Conservation (phyloP, 2,329 filamentous ascomycete genomes). For the Nemania sp. region DNA sequence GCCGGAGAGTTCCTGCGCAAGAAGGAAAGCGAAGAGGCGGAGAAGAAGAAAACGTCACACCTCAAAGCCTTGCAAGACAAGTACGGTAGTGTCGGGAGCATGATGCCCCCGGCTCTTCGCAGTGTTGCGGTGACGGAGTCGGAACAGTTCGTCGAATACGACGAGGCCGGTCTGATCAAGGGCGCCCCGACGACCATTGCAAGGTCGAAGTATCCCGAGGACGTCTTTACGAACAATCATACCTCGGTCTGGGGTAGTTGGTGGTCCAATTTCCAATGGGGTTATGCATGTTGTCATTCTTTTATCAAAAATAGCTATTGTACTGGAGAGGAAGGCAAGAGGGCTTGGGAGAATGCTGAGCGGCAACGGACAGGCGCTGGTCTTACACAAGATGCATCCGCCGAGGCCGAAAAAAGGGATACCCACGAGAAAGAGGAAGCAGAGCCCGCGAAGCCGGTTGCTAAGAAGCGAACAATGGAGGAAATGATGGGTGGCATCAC, state of each 20-base stretch:
- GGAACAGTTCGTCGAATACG: slow-evolving; percentile 91
- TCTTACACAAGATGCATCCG: slow-evolving; percentile 42
- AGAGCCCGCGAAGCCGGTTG: slow-evolving; percentile 32
- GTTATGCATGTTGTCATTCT: slow-evolving; percentile 93
- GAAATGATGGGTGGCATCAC: slow-evolving; percentile 79
- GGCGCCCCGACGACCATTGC: slow-evolving; percentile 76
- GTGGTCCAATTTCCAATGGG: slow-evolving; percentile 96
- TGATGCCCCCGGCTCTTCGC: slow-evolving; percentile 64
- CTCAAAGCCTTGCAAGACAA: slow-evolving; percentile 76
- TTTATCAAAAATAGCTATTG: slow-evolving; percentile 96
- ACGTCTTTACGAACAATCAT: slow-evolving; percentile 88
- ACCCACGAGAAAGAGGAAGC: slow-evolving; percentile 31
- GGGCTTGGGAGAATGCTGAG: slow-evolving; percentile 78
- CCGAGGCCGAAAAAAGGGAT: slow-evolving; percentile 32
- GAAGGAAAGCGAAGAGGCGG: slow-evolving; percentile 75
- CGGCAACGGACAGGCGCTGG: slow-evolving; percentile 55
- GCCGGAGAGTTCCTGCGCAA: slow-evolving; percentile 84
- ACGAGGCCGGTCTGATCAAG: slow-evolving; percentile 87
- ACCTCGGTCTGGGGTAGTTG: slow-evolving; percentile 93
- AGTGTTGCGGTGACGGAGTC: slow-evolving; percentile 75
- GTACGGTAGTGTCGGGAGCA: slow-evolving; percentile 73
- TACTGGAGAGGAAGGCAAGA: slow-evolving; percentile 86
- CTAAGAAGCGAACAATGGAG: slow-evolving; percentile 74
- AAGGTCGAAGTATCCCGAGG: slow-evolving; percentile 91
- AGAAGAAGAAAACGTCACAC: slow-evolving; percentile 68